phyloP scores from a whole-genome alignment of 495 filamentous ascomycete species.

The Aspergillus wentii region DNA sequence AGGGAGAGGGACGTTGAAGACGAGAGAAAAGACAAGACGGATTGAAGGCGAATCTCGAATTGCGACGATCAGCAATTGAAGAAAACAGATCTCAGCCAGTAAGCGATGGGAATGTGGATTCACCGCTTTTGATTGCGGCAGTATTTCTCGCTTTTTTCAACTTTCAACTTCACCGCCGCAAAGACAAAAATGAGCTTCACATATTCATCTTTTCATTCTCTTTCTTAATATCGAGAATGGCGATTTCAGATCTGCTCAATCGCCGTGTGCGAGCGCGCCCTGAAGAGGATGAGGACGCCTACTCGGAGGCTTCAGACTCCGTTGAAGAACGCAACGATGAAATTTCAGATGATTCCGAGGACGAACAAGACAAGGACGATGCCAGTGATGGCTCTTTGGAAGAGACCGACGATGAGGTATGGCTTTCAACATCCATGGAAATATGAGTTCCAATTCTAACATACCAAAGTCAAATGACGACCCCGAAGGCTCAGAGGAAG shows the following conservation, averaged over 20 bases:
- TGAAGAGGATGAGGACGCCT: slow-evolving; percentile 50
- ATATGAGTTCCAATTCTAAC: no score
- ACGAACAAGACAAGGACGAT: slow-evolving; percentile 18
- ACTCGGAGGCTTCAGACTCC: slow-evolving; percentile 23
- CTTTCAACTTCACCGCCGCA: slow-evolving; percentile 11
- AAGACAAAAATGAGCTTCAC: background rate
- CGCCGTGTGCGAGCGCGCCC: slow-evolving; percentile 54
- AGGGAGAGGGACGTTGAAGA: no score
- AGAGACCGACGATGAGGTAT: slow-evolving; percentile 2
- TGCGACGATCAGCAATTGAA: slow-evolving; percentile 6
- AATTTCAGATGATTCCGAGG: slow-evolving; percentile 16
- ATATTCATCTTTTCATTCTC: background rate
- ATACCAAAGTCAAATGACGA: no score
- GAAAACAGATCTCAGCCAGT: slow-evolving; percentile 5
- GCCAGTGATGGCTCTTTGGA: slow-evolving; percentile 10
- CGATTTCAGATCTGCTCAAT: slow-evolving; percentile 47
- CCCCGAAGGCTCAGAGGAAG: slow-evolving; percentile 20
- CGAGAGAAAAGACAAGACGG: background rate
- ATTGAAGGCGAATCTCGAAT: background rate
- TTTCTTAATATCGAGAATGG: slow-evolving; percentile 24
- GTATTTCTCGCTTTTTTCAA: slow-evolving; percentile 13
- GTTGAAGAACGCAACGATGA: slow-evolving; percentile 19
- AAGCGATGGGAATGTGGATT: background rate
- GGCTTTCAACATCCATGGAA: no score
- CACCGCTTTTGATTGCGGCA: slow-evolving; percentile 10